phyloP scores from a whole-genome alignment of 805 yeast species.

The Cyberlindnera galapagoensis region DNA sequence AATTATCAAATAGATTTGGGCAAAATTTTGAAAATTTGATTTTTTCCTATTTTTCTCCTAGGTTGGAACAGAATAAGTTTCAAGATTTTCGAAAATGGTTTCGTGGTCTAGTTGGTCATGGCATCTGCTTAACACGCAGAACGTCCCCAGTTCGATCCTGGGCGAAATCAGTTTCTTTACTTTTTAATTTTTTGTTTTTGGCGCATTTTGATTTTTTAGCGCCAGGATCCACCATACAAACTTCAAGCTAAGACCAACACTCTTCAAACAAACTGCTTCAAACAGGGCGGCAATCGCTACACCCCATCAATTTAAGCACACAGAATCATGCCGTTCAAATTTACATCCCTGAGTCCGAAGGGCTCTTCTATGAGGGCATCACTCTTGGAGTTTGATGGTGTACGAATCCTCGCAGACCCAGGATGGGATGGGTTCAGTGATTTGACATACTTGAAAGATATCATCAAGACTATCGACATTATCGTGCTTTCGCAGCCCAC shows the following conservation, averaged over 20 bases:
- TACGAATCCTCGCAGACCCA: slow-evolving; percentile 62
- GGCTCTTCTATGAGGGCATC: slow-evolving; percentile 32
- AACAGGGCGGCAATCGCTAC: too few species aligned
- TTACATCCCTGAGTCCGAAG: slow-evolving; percentile 22
- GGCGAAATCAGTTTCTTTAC: slow-evolving; percentile 72
- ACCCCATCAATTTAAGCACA: not conserved
- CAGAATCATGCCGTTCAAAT: slow-evolving; percentile 22
- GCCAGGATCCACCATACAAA: too few species aligned
- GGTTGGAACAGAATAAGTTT: too few species aligned
- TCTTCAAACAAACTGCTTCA: too few species aligned
- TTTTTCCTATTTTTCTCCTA: too few species aligned
- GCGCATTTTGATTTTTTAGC: not conserved
- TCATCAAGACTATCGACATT: slow-evolving; percentile 49
- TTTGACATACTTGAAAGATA: slow-evolving; percentile 34
- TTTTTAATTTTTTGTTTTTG: slow-evolving; percentile 1
- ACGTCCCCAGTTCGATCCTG: slow-evolving; percentile 99
- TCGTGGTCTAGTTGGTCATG: slow-evolving; percentile 99
- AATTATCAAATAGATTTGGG: too few species aligned
- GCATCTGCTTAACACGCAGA: slow-evolving; percentile 99
- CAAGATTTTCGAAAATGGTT: slow-evolving; percentile 55
- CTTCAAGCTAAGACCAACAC: too few species aligned
- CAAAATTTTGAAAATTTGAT: too few species aligned
- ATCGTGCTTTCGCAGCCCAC: slow-evolving; percentile 86
- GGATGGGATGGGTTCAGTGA: slow-evolving; percentile 59
- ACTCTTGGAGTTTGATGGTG: slow-evolving; percentile 49